phyloP scores from a whole-genome alignment of 2,329 filamentous ascomycete genomes.

The Lojkania enalia region DNA sequence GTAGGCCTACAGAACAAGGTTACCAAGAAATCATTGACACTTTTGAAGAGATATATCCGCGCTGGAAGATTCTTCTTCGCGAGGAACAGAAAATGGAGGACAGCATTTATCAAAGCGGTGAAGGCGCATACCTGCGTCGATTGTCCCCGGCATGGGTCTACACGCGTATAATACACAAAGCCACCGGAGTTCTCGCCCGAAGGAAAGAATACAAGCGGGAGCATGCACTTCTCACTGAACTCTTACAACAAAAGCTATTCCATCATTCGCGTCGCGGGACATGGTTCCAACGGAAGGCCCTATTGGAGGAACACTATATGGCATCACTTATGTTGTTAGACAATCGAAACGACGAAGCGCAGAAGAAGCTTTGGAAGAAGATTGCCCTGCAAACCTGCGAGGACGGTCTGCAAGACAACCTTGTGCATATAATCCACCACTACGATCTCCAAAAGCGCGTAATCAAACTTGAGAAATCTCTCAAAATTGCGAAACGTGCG shows the following conservation, averaged over 20 bases:
- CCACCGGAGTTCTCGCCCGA: slow-evolving; percentile 74
- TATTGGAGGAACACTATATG: slow-evolving; percentile 97
- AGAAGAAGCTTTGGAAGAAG: slow-evolving; percentile 82
- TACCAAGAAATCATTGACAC: slow-evolving; percentile 70
- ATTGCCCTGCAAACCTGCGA: slow-evolving; percentile 81
- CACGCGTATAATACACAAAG: slow-evolving; percentile 90
- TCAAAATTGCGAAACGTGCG: slow-evolving; percentile 79
- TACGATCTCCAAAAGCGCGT: slow-evolving; percentile 93
- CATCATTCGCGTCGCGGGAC: slow-evolving; percentile 81
- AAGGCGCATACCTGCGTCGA: slow-evolving; percentile 84
- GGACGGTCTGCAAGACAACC: slow-evolving; percentile 78
- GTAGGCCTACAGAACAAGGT: slow-evolving; percentile 66
- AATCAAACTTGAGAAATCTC: slow-evolving; percentile 82
- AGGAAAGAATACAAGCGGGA: slow-evolving; percentile 81
- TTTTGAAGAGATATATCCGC: slow-evolving; percentile 74
- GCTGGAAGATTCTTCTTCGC: slow-evolving; percentile 74
- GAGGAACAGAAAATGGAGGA: slow-evolving; percentile 81
- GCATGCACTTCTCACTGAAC: slow-evolving; percentile 70
- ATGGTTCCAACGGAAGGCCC: slow-evolving; percentile 95
- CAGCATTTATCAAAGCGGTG: slow-evolving; percentile 74
- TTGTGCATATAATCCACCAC: slow-evolving; percentile 91
- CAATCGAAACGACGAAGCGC: slow-evolving; percentile 54
- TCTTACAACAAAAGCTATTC: slow-evolving; percentile 81
- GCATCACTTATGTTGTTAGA: slow-evolving; percentile 45
- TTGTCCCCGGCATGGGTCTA: slow-evolving; percentile 93